These are phyloP conservation scores for Aspergillus heteromorphus DNA, from an alignment of 495 filamentous ascomycete species.

Conservation along the genomic window DNA sequence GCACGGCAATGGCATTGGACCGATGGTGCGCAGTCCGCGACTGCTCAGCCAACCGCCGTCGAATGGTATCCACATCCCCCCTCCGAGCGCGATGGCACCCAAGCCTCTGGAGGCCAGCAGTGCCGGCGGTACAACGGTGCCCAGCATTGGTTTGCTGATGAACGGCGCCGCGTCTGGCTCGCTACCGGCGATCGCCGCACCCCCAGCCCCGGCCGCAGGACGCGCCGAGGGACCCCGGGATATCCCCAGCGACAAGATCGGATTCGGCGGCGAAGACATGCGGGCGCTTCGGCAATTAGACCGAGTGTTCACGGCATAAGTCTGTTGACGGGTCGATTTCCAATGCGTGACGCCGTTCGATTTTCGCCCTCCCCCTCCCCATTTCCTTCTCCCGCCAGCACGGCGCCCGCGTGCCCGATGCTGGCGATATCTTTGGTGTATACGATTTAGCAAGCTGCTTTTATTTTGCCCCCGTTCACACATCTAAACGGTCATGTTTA, in stretches of 20 bases:
- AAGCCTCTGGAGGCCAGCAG: constrained; percentile 21
- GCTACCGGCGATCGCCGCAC: constrained; percentile 30
- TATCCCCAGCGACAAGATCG: constrained; percentile 60
- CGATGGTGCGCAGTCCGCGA: constrained; percentile 23
- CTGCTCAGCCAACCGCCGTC: constrained; percentile 26
- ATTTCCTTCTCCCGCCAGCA: background rate
- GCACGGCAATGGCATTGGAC: constrained; percentile 22
- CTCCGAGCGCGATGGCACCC: constrained; percentile 11
- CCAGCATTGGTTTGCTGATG: constrained; percentile 48
- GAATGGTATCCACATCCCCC: constrained; percentile 23
- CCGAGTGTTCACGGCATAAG: constrained; percentile 37
- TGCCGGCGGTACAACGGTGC: constrained; percentile 39
- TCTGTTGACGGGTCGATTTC: background rate
- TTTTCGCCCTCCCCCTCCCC: background rate
- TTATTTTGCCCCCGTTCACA: background rate
- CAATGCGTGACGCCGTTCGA: background rate
- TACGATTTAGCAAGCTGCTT: constrained; percentile 4
- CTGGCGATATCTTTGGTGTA: background rate
- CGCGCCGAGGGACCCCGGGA: constrained; percentile 50
- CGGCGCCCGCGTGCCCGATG: background rate
- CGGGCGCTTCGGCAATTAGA: constrained; percentile 62
- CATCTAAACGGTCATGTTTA: constrained; percentile 8
- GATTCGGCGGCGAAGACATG: constrained; percentile 59
- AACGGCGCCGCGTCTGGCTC: constrained; percentile 42
- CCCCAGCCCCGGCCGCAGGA: constrained; percentile 13